Evolutionary conservation across 768 basidiomycete species (phyloP).

Genomic region (Lactarius hatsudake): DNA sequence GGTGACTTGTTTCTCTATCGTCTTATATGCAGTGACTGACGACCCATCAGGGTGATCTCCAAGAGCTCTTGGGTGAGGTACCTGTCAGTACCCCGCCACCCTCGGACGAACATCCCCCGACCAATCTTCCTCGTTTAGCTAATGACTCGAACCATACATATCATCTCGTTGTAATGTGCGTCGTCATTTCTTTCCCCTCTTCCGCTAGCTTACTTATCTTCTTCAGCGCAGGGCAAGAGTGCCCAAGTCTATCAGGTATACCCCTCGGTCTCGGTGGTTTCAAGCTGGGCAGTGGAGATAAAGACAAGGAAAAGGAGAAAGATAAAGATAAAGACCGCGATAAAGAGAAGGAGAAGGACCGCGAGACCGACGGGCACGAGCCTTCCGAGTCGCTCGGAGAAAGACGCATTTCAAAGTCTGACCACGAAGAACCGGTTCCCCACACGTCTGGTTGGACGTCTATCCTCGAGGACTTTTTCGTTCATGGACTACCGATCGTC

Average conservation of each 20-base stretch:
- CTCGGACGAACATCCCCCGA: constrained; percentile 30
- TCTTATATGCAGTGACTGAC: not conserved
- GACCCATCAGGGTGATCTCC: constrained; percentile 59
- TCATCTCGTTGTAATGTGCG: constrained; percentile 77
- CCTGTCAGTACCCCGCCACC: constrained; percentile 39
- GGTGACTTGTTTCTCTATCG: constrained; percentile 36
- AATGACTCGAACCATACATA: constrained; percentile 61
- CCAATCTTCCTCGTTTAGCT: constrained; percentile 45
- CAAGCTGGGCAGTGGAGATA: constrained; percentile 52
- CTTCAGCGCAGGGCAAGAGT: constrained; percentile 70
- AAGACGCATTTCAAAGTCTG: constrained; percentile 33
- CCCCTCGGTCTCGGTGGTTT: constrained; percentile 77
- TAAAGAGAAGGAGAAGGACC: constrained; percentile 27
- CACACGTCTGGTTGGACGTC: constrained; percentile 64
- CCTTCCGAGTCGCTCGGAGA: constrained; percentile 29
- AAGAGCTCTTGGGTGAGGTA: constrained; percentile 66
- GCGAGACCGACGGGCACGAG: constrained; percentile 10
- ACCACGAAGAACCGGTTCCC: constrained; percentile 25
- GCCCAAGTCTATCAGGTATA: constrained; percentile 76
- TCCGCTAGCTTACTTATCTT: constrained; percentile 27
- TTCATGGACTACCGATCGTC: constrained; percentile 34
- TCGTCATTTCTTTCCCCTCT: constrained; percentile 13
- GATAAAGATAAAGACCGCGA: constrained; percentile 37
- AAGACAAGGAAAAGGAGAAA: constrained; percentile 35
- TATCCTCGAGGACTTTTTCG: constrained; percentile 72